Conservation (phyloP, 2,329 filamentous ascomycete genomes). For the Talaromyces sp. region DNA sequence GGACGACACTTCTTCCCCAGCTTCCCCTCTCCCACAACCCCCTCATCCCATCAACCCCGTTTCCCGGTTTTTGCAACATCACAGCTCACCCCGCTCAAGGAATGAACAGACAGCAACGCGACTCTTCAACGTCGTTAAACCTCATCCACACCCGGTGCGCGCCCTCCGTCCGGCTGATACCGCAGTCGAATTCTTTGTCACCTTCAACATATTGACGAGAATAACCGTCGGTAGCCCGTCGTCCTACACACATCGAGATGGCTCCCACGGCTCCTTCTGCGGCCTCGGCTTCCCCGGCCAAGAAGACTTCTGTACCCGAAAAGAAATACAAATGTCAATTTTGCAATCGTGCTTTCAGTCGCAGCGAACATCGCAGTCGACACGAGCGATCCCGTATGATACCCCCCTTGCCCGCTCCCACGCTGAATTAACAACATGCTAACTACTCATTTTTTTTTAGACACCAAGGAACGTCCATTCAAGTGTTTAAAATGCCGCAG, state of each 20-base stretch:
- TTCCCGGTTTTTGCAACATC: constrained; percentile 23
- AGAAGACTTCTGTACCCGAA: constrained; percentile 80
- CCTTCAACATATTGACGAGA: constrained; percentile 29
- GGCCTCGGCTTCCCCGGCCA: constrained; percentile 69
- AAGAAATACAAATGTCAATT: constrained; percentile 99
- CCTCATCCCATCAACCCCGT: constrained; percentile 20
- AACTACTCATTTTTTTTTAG: constrained; percentile 46
- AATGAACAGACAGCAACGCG: constrained; percentile 43
- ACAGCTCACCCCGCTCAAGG: constrained; percentile 34
- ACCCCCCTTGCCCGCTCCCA: background rate
- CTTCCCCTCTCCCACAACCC: constrained; percentile 8
- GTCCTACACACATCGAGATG: constrained; percentile 30
- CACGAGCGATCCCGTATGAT: constrained; percentile 97
- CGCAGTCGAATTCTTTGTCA: constrained; percentile 26
- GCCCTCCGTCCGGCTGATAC: constrained; percentile 40
- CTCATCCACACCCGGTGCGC: constrained; percentile 43
- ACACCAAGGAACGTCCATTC: constrained; percentile 98
- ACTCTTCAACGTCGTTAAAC: constrained; percentile 37
- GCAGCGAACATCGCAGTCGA: constrained; percentile 93
- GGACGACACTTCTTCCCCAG: constrained; percentile 30
- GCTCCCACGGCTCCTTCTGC: constrained; percentile 54
- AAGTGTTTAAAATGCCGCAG: constrained; percentile 98
- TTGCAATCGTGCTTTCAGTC: constrained; percentile 93
- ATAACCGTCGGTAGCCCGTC: constrained; percentile 19
- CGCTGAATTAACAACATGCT: background rate